Evolutionary conservation across 1,139 yeast species (phyloP).

Genomic region (Geotrichum reessii): DNA sequence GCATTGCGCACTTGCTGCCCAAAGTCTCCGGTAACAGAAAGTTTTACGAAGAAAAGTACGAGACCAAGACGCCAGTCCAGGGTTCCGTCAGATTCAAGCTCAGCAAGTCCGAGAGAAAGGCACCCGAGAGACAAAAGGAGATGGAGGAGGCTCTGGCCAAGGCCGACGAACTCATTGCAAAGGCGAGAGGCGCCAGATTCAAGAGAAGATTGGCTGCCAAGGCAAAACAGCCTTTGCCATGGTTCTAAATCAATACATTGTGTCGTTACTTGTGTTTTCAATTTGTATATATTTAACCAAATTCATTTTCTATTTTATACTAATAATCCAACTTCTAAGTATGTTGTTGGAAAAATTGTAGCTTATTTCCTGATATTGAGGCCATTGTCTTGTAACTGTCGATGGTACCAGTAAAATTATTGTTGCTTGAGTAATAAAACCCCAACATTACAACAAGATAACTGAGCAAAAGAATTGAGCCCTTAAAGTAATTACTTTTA

Average conservation of each 20-base stretch:
- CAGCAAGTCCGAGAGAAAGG: constrained; percentile 70
- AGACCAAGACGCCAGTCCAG: constrained; percentile 62
- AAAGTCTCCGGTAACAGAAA: constrained; percentile 58
- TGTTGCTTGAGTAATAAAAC: constrained; percentile 56
- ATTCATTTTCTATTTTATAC: not conserved
- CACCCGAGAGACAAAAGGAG: constrained; percentile 54
- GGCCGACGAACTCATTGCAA: constrained; percentile 66
- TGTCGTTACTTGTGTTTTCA: not conserved
- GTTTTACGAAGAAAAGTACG: constrained; percentile 76
- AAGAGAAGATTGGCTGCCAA: constrained; percentile 29
- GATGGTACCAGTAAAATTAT: not conserved
- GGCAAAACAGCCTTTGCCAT: constrained; percentile 19
- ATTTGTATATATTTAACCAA: constrained; percentile 7
- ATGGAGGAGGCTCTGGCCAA: constrained; percentile 60
- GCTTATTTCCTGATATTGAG: not conserved
- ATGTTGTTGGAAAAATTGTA: not conserved
- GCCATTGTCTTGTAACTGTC: not conserved
- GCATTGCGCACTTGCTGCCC: constrained; percentile 75
- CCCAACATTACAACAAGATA: constrained; percentile 76
- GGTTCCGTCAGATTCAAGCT: constrained; percentile 80
- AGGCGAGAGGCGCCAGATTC: constrained; percentile 49
- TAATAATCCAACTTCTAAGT: not conserved
- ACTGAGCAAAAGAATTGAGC: constrained; percentile 76
- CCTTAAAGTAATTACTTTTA: constrained; percentile 91
- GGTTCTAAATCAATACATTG: constrained; percentile 14